Evolutionary conservation across 1,139 yeast species (phyloP).

Genomic region (Groenewaldozyma auringiensis): DNA sequence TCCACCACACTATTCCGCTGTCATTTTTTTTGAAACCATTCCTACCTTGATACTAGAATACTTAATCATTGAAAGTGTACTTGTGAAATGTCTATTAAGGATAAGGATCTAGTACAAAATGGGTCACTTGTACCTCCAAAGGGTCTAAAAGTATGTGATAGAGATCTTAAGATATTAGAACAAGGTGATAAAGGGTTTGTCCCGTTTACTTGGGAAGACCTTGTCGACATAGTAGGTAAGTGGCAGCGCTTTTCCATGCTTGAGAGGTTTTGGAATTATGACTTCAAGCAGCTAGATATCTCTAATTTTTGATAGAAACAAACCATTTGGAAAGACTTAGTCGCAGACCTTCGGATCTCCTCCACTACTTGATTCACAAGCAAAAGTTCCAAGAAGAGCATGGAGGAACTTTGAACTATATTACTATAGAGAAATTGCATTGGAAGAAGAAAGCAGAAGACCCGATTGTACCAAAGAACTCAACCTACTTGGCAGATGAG

Average conservation of each 20-base stretch:
- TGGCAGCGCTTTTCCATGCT: constrained; percentile 3
- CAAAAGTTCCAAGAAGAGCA: constrained; percentile 19
- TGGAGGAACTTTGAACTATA: constrained; percentile 29
- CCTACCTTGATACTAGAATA: too few relatives aligned
- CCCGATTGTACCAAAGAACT: constrained; percentile 13
- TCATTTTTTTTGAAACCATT: too few relatives aligned
- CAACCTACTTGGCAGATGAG: constrained; percentile 21
- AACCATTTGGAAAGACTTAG: constrained; percentile 25
- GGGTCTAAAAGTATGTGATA: constrained; percentile 9
- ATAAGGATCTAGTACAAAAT: too few relatives aligned
- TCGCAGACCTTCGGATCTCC: constrained; percentile 31
- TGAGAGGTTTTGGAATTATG: neutral
- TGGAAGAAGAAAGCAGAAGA: constrained; percentile 21
- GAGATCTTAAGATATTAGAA: constrained; percentile 18
- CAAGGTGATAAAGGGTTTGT: constrained; percentile 19
- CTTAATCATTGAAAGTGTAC: too few relatives aligned
- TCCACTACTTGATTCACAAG: constrained; percentile 29
- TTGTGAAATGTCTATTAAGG: too few relatives aligned
- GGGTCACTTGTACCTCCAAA: constrained; percentile 1
- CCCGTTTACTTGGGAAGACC: constrained; percentile 25
- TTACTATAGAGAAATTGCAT: constrained; percentile 25
- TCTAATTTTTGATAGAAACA: too few relatives aligned
- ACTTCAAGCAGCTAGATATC: neutral
- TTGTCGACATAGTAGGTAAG: constrained; percentile 24
- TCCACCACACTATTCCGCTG: too few relatives aligned